Evolutionary conservation across 176 grass and related monocot genomes (phyloP).

Genomic region (Oryza meyeriana): DNA sequence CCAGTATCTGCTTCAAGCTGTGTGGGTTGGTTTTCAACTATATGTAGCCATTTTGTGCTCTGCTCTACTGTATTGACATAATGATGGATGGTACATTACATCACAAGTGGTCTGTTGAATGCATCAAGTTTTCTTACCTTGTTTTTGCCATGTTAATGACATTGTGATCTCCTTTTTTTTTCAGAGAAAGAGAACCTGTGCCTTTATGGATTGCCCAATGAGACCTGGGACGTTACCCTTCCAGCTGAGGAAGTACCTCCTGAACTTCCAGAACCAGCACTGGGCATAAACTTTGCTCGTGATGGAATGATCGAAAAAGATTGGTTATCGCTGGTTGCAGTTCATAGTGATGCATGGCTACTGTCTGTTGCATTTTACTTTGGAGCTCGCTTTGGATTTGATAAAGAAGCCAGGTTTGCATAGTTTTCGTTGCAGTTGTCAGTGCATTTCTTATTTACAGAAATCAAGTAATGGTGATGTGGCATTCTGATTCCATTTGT

Average conservation of each 20-base stretch:
- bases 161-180: constrained; percentile 31
- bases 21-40: constrained; percentile 10
- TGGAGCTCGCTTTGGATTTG: constrained; percentile 71
- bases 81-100: not conserved
- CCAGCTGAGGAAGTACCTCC: constrained; percentile 82
- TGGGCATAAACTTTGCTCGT: constrained; percentile 93
- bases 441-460: not conserved
- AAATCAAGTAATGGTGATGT: not conserved
- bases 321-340: constrained; percentile 76
- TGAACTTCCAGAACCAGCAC: constrained; percentile 80
- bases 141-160: constrained; percentile 22
- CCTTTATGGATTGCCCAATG: constrained; percentile 70
- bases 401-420: constrained; percentile 71
- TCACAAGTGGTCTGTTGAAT: constrained; percentile 7
- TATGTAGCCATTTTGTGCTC: not conserved
- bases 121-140: not conserved
- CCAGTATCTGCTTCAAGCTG: not conserved
- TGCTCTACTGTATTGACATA: not conserved
- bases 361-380: constrained; percentile 80
- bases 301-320: constrained; percentile 76
- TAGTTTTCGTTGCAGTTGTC: not conserved
- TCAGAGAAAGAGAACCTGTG: constrained; percentile 84
- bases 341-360: constrained; percentile 89
- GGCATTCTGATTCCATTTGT: not conserved
- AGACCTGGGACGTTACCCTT: constrained; percentile 72